Evolutionary conservation across 2,329 filamentous ascomycete species (phyloP).

Genomic region (Penicillium hesseltinei): DNA sequence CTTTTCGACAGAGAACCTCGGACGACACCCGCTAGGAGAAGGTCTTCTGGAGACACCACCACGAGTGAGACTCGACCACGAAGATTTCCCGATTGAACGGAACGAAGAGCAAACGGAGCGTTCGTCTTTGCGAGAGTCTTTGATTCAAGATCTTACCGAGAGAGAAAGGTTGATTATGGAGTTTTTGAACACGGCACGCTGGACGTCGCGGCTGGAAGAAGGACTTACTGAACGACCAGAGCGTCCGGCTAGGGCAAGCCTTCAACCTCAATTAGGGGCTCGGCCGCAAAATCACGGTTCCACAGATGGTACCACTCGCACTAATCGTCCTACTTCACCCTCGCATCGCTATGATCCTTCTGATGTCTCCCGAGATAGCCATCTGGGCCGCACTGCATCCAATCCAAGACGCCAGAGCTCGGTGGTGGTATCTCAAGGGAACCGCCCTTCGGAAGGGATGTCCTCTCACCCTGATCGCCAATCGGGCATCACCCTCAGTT

Average conservation of each 20-base stretch:
- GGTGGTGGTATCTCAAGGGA: conserved; percentile 41
- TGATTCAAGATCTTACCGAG: conserved; percentile 41
- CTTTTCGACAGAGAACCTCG: conserved; percentile 29
- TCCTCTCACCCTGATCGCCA: conserved; percentile 29
- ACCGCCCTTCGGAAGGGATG: conserved; percentile 26
- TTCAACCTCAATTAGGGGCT: conserved; percentile 28
- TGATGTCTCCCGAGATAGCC: conserved; percentile 33
- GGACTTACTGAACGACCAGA: conserved; percentile 31
- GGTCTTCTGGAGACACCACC: conserved; percentile 25
- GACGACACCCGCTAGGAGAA: conserved; percentile 24
- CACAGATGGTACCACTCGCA: conserved; percentile 31
- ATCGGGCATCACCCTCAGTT: conserved; percentile 37
- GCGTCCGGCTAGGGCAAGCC: conserved; percentile 28
- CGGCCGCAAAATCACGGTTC: conserved; percentile 30
- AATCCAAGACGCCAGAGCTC: conserved; percentile 41
- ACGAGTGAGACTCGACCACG: conserved; percentile 27
- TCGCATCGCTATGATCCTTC: conserved; percentile 29
- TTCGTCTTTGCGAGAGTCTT: conserved; percentile 34
- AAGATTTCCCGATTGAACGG: conserved; percentile 23
- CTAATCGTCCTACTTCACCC: conserved; percentile 37
- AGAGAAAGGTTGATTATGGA: conserved; percentile 46
- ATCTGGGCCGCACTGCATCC: conserved; percentile 28
- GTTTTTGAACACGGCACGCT: conserved; percentile 43
- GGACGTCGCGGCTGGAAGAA: conserved; percentile 37
- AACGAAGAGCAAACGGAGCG: conserved; percentile 24